Base-by-base conservation (phyloP, 805 yeast species). In the Komagataella pseudopastoris region DNA sequence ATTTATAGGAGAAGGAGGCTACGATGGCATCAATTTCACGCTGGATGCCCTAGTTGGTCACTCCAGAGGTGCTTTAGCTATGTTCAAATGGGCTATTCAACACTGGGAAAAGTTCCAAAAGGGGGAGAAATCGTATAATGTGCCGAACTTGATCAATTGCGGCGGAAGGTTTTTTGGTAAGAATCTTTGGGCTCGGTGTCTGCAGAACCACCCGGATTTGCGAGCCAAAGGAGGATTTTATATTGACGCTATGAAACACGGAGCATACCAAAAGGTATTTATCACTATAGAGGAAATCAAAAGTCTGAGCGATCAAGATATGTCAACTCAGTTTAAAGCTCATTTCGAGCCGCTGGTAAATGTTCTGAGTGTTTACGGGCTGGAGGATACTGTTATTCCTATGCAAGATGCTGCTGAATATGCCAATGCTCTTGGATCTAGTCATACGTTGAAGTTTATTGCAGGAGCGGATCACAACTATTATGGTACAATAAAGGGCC, bases 401-500 rank as follows among this genome's bases (percentile, higher is more conserved):
- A 56, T 76, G 1, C 69, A 71, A 14, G 96, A 88, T 57, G 72
- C 82, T 6, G 73, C 82, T 0, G 58, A 57, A 44, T 88, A 70
- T 66, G 78, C 85, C 6, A 79, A 83, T 57, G 56, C 68, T 7
- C 75, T 89, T 49, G 74, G 71, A 23, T 66, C 75, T 4, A 77
- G 89, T 18, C 83, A 85, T 57, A 69, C 72, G 3, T 67, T 88
- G 51, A 69, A 71, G 44, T 62, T 87, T 6, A 68, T 90, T 8
- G 76, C 77, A 1, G 71, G 70, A 47, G 96, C 96, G 0, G 90
- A 88, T 61, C 98, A 90, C 64, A 87, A 85, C 59, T 89, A 75
- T 60, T 85, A 75, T 60, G 91, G 93, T 0, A 55, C 60, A 1
- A 58, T 64, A 16, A 67, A 65, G 18, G 72, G 67, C 39, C 63